Conservation (phyloP, 192 early-diverging fungal genomes). For the Mortierella claussenii region DNA sequence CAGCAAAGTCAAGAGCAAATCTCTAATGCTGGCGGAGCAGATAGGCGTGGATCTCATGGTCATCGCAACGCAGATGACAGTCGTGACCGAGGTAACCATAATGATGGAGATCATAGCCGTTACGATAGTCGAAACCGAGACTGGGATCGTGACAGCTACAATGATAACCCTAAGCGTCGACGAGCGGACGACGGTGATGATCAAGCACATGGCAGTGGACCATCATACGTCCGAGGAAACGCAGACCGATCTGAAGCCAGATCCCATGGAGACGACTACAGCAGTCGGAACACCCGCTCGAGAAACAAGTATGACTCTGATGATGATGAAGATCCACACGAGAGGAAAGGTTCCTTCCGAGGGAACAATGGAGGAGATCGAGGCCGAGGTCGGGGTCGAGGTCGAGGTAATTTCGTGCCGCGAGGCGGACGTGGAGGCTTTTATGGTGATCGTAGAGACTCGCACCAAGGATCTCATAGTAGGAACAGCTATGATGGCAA, state of each 20-base stretch:
- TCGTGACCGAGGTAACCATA: neutral
- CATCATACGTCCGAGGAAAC: neutral
- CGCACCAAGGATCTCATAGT: neutral
- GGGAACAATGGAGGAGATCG: conserved; percentile 4
- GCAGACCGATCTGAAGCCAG: too few relatives aligned
- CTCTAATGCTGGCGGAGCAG: neutral
- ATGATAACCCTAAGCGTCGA: neutral
- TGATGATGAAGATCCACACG: neutral
- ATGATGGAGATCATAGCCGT: neutral
- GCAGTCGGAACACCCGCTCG: neutral
- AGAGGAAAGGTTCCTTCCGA: neutral
- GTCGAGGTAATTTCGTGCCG: neutral
- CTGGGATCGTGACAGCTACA: conserved; percentile 6
- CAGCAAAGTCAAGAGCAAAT: neutral
- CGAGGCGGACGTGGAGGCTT: neutral
- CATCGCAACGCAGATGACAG: neutral
- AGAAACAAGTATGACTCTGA: neutral
- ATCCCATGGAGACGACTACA: neutral
- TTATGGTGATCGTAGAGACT: conserved; percentile 1
- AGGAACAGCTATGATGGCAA: conserved; percentile 3
- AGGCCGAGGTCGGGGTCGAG: conserved; percentile 18
- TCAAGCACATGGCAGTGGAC: neutral
- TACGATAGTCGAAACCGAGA: neutral
- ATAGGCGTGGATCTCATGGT: neutral
- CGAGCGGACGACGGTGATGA: neutral